These are phyloP conservation scores for Pseudoneurospora amorphoporcata DNA, from an alignment of 495 filamentous ascomycete species.

Conservation along the genomic window DNA sequence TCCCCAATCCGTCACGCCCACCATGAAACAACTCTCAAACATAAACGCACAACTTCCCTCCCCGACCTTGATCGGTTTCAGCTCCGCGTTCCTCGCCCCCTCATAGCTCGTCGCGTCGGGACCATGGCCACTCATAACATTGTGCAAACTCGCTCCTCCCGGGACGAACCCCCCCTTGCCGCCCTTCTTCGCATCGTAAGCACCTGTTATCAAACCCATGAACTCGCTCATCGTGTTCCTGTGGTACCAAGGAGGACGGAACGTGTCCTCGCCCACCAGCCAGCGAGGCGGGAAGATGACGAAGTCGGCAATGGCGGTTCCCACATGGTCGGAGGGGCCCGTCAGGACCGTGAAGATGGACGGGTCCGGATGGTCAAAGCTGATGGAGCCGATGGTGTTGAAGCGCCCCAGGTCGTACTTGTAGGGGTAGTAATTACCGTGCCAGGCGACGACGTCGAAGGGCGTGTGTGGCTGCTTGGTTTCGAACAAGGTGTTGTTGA, in stretches of 20 bases:
- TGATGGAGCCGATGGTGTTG: conserved; percentile 63
- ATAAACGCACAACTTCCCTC: conserved; percentile 56
- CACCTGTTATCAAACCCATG: conserved; percentile 65
- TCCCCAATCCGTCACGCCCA: conserved; percentile 89
- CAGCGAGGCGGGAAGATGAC: conserved; percentile 78
- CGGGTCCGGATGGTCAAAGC: conserved; percentile 73
- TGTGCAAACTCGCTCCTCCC: conserved; percentile 47
- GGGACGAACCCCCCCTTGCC: conserved; percentile 46
- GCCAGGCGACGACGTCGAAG: conserved; percentile 81
- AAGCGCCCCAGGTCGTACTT: conserved; percentile 82
- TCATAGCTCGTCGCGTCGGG: conserved; percentile 55
- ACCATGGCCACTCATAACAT: conserved; percentile 50
- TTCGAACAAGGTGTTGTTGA: conserved; percentile 66
- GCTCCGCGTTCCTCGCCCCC: conserved; percentile 47
- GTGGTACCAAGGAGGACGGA: conserved; percentile 77
- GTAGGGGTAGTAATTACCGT: conserved; percentile 70
- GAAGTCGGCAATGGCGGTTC: conserved; percentile 72
- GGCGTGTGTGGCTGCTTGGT: conserved; percentile 64
- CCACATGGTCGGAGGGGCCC: conserved; percentile 49
- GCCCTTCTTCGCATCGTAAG: conserved; percentile 44
- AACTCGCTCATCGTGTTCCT: conserved; percentile 80
- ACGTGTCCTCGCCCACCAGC: conserved; percentile 68
- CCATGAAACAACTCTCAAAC: conserved; percentile 66
- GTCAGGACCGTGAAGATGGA: conserved; percentile 76
- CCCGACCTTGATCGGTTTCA: conserved; percentile 44